Percentiles rank a stretch among this genome's conserved stretches.
These are phyloP conservation scores for Xylaria sp. DNA, from an alignment of 2,329 filamentous ascomycete genomes.

Conservation along the genomic window DNA sequence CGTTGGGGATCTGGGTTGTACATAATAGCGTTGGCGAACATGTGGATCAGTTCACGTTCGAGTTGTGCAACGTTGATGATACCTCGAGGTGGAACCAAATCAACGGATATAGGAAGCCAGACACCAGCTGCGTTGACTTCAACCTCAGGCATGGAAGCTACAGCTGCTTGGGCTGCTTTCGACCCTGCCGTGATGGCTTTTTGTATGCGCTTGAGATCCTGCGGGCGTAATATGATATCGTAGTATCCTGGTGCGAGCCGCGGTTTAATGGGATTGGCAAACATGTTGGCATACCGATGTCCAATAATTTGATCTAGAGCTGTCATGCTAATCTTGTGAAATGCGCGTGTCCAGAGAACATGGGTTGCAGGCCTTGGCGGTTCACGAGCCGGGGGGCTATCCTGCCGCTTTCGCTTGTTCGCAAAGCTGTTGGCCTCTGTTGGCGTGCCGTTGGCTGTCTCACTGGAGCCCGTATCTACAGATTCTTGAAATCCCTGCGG, in stretches of 20 bases:
- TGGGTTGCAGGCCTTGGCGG: slow-evolving; percentile 54
- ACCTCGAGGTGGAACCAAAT: slow-evolving; percentile 76
- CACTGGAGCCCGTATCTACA: slow-evolving; percentile 52
- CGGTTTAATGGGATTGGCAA: slow-evolving; percentile 68
- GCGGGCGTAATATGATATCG: slow-evolving; percentile 66
- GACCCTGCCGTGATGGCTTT: slow-evolving; percentile 46
- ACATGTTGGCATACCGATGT: slow-evolving; percentile 74
- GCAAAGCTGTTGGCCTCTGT: slow-evolving; percentile 34
- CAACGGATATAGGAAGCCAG: slow-evolving; percentile 64
- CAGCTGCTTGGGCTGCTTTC: slow-evolving; percentile 43
- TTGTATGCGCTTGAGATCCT: slow-evolving; percentile 73
- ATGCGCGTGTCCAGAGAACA: slow-evolving; percentile 70
- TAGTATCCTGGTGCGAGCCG: slow-evolving; percentile 71
- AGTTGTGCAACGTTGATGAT: slow-evolving; percentile 92
- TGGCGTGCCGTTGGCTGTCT: slow-evolving; percentile 41
- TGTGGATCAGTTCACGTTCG: slow-evolving; percentile 88
- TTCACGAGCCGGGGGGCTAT: slow-evolving; percentile 43
- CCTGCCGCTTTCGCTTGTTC: slow-evolving; percentile 55
- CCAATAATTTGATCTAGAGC: slow-evolving; percentile 72
- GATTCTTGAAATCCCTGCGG: slow-evolving; percentile 50
- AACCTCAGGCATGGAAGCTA: slow-evolving; percentile 54
- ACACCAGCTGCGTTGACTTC: slow-evolving; percentile 53
- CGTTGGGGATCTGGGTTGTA: slow-evolving; percentile 82
- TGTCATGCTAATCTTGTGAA: slow-evolving; percentile 66
- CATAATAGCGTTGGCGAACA: slow-evolving; percentile 98